Percentiles rank a stretch among this genome's conserved stretches.
Evolutionary conservation across 495 filamentous ascomycete genomes (phyloP).

Genomic region (Xylaria longipes): DNA sequence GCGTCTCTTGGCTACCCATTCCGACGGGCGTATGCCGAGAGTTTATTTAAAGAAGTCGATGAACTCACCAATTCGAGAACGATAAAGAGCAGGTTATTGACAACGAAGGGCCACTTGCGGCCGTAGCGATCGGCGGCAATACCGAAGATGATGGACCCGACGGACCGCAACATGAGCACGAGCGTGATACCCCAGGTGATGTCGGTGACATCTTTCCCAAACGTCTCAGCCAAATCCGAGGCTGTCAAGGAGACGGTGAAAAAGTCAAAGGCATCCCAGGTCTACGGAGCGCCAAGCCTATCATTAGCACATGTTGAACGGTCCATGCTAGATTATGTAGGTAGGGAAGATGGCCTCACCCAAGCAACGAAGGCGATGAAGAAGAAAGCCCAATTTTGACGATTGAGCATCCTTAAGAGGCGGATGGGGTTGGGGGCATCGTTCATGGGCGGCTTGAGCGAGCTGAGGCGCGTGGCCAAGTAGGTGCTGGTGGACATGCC

Average conservation of each 20-base stretch:
- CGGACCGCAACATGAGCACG: constrained; percentile 79
- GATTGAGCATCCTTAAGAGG: constrained; percentile 70
- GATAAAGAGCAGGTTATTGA: constrained; percentile 85
- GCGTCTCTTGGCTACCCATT: constrained; percentile 23
- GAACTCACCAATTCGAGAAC: constrained; percentile 68
- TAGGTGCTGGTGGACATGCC: constrained; percentile 68
- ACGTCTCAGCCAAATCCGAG: constrained; percentile 67
- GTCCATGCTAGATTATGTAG: background rate
- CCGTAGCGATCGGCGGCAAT: constrained; percentile 83
- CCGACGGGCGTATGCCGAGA: constrained; percentile 1
- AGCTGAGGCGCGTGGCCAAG: constrained; percentile 71
- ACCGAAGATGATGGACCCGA: constrained; percentile 77
- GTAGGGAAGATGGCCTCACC: constrained; percentile 47
- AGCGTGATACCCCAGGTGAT: constrained; percentile 93
- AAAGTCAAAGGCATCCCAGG: constrained; percentile 91
- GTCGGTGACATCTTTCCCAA: constrained; percentile 70
- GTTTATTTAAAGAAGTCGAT: background rate
- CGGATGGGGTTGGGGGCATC: constrained; percentile 81
- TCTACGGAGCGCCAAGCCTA: constrained; percentile 44
- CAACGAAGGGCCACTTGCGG: constrained; percentile 85
- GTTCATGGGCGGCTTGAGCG: constrained; percentile 77
- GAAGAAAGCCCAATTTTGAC: constrained; percentile 88
- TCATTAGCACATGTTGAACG: background rate
- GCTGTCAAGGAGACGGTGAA: constrained; percentile 87
- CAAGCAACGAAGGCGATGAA: constrained; percentile 72